Base-by-base conservation (phyloP, 495 filamentous ascomycete genomes). In the Neurospora sp. region DNA sequence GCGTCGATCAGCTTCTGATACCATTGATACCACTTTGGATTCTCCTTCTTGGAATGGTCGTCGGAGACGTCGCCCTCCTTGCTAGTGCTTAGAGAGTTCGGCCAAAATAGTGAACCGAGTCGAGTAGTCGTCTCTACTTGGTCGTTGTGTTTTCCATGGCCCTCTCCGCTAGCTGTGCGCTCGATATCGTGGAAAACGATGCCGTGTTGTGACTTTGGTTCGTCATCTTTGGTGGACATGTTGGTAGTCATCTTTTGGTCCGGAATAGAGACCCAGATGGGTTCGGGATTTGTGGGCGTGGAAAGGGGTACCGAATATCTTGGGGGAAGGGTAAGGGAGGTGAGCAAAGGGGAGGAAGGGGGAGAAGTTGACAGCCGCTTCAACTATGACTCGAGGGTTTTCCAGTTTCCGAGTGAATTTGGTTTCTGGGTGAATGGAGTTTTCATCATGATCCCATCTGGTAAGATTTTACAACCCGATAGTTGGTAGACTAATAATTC, bases 1-100 rank as follows among this genome's bases (percentile, higher is more conserved):
- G 83, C 75, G 80, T 89, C 77, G 78, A 89, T 74, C 74, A 86
- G 44, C 72, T 76, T 75, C 53, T 77, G 80, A 69, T 83, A 82
- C 81, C 27, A 31, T 31, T 77, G 80, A 69, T 83, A 82, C 81
- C 81, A 83, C 73, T 61, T 76, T 45, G 80, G 74, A 44, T 82
- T 75, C 68, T 8, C 22, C 27, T 76, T 75, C 69, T 79, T 77
- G n/a, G 74, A 70, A 7, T 78, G 70, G n/a, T 59, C 27, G 53
- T 81, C 74, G 73, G 82, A 80, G 42, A 79, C 80, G 35, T 79
- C 77, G 8, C 79, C 81, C 14, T 81, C 79, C 61, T 79, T 68
- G 3, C 7, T 73, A 3, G 42, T 45, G 12, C 14, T 27, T 40
- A 59, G 38, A 27, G 16, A 37, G 3, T 68, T 59, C 10, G 10